A percentile compares a stretch with the other conserved stretches of the same genome.
These are phyloP conservation scores for Wickerhamiella vanderwaltii DNA, from an alignment of 805 yeast species.

Conservation along the genomic window DNA sequence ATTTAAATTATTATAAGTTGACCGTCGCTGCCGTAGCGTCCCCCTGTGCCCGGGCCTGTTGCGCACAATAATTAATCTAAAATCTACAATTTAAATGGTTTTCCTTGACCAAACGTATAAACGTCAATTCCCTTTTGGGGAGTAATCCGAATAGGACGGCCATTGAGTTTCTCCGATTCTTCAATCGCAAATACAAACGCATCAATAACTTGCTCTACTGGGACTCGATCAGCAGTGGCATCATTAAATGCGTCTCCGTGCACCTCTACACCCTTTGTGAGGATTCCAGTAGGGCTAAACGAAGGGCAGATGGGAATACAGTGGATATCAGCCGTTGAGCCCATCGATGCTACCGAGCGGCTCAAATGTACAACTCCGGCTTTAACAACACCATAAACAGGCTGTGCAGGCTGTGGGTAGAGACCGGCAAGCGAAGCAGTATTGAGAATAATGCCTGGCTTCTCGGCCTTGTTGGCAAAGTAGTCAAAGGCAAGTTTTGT, in stretches of 20 bases:
- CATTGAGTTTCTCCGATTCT: conserved; percentile 2
- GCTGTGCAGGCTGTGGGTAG: conserved; percentile 11
- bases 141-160: conserved; percentile 1
- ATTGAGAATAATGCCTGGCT: conserved; percentile 8
- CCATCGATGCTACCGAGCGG: conserved; percentile 3
- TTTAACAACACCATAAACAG: conserved; percentile 8
- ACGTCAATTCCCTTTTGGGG: conserved; percentile 11
- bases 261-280: conserved; percentile 8
- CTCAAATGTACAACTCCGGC: conserved; percentile 7
- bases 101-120: conserved; percentile 6
- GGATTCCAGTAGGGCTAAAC: conserved; percentile 10
- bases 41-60: no score
- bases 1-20: neutral
- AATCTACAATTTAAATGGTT: conserved; percentile 1
- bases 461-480: conserved; percentile 9
- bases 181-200: conserved; percentile 9
- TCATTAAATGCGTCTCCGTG: conserved; percentile 5
- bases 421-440: conserved; percentile 11
- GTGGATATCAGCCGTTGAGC: neutral
- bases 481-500: conserved; percentile 10
- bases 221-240: conserved; percentile 8
- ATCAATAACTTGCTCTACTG: conserved; percentile 10
- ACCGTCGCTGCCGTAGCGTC: no score
- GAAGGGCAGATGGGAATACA: conserved; percentile 8
- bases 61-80: neutral